Conservation (phyloP, 495 filamentous ascomycete genomes). For the Penicillium coprophilum region DNA sequence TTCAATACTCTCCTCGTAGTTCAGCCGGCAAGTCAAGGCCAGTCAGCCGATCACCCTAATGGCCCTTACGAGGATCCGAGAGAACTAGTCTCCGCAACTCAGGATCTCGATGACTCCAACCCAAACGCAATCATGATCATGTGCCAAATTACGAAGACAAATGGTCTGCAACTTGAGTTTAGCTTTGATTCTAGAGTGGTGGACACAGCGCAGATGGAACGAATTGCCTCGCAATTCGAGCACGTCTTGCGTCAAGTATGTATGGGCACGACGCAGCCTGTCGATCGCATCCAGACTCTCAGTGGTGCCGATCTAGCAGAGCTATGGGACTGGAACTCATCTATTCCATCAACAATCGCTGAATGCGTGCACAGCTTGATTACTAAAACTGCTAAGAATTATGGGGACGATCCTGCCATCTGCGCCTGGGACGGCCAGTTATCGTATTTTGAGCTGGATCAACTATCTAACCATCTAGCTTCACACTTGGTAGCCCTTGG, state of each 20-base stretch:
- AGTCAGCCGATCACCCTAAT: neutral
- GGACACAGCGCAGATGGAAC: neutral
- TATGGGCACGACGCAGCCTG: neutral
- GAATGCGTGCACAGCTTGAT: neutral
- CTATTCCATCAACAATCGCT: neutral
- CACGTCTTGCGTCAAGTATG: neutral
- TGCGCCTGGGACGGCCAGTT: neutral
- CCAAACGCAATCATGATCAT: neutral
- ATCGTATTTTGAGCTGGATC: neutral
- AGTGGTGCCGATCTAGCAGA: neutral
- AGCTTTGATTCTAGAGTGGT: neutral
- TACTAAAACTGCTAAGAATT: neutral
- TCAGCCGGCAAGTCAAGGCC: constrained; percentile 1
- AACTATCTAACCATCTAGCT: neutral
- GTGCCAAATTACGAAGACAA: neutral
- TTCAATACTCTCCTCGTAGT: constrained; percentile 1
- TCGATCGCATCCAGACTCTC: neutral
- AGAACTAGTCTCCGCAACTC: neutral
- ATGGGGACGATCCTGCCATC: neutral
- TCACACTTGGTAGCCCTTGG: neutral
- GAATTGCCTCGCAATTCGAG: neutral
- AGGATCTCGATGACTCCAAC: neutral
- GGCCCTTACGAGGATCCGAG: neutral
- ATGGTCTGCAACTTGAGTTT: neutral
- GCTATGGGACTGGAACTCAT: neutral